Evolutionary conservation across 129 eudicot species (phyloP), one percentile per base, ranked within the genome.

Genomic region (Centella asiatica): DNA sequence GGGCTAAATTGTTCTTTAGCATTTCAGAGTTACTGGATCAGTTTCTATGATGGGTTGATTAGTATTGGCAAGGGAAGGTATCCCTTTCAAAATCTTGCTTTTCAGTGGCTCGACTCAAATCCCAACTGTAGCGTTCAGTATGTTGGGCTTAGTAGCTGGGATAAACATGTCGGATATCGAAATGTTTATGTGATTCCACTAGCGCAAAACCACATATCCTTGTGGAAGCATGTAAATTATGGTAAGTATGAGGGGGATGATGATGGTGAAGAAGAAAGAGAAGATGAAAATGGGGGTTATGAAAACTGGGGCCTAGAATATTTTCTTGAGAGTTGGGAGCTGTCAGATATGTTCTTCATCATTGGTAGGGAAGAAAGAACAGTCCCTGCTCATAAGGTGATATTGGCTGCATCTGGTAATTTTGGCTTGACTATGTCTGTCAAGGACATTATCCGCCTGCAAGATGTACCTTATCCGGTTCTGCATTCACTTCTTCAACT

Each of bases 91-190:
- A 92, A 87, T 74, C 90, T 84, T 19, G 94, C 82, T 22, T 92
- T 84, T 66, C 90, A 92, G 74, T 92, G 99, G 99, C 90, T 87
- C 64, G 99, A 92, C 62, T 44, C 94, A 4, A 92, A 84, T 31
- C 99, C 96, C n/a, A 92, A 78, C 67, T 76, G 95, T 32, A 87
- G 76, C 33, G 96, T 92, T 59, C 99, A 92, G 73, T 92, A 92
- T 68, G 88, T 92, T 12, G 99, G 99, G 49, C 94, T 92, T 39
- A 92, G 99, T 69, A 92, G 99, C 47, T 92, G 99, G 99, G 99
- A 92, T 61, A 84, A 86, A 67, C 99, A 92, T 67, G 99, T 92
- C 32, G 96, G 99, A 6, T 92, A 92, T 72, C 74, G 99, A 76
- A 92, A 92, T 57, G 87, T 92, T 33, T 87, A 79, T 66, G 95